Percentiles rank a stretch among this genome's conserved stretches.
Evolutionary conservation across 495 filamentous ascomycete species (phyloP).

Genomic region (Penicillium manginii): DNA sequence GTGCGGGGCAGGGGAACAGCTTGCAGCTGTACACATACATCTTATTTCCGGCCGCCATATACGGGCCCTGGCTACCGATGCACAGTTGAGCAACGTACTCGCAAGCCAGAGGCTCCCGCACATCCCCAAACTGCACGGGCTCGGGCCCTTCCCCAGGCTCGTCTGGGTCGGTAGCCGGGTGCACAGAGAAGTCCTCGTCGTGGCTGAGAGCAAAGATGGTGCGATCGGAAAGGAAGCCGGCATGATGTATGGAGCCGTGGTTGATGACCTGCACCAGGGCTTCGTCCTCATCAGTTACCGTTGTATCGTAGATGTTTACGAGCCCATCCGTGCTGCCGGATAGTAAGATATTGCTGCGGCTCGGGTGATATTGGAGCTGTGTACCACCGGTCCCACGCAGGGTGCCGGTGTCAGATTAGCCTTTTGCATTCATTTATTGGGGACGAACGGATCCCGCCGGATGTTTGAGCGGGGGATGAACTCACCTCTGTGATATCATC

Average conservation of each 20-base stretch:
- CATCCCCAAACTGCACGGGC: conserved; percentile 72
- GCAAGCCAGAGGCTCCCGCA: conserved; percentile 69
- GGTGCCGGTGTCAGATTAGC: conserved; percentile 18
- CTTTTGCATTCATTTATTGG: not conserved
- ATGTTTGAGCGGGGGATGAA: not conserved
- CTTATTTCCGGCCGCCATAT: conserved; percentile 50
- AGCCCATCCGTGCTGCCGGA: conserved; percentile 93
- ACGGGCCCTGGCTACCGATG: conserved; percentile 52
- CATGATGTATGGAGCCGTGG: conserved; percentile 83
- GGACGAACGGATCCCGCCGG: not conserved
- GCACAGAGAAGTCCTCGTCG: conserved; percentile 80
- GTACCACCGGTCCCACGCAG: conserved; percentile 15
- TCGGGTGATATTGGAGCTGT: conserved; percentile 75
- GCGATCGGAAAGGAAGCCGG: conserved; percentile 72
- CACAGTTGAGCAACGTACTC: conserved; percentile 83
- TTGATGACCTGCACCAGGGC: conserved; percentile 86
- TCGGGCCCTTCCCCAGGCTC: conserved; percentile 53
- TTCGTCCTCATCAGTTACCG: conserved; percentile 80
- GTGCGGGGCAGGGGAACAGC: not conserved
- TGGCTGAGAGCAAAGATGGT: conserved; percentile 78
- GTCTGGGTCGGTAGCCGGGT: conserved; percentile 64
- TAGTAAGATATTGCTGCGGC: conserved; percentile 63
- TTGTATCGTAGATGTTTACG: conserved; percentile 80
- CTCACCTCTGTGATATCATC: conserved; percentile 86
- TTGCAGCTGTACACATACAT: conserved; percentile 32